Evolutionary conservation across 306 rosid genomes (phyloP).

Genomic region (Adenanthera pavonina): DNA sequence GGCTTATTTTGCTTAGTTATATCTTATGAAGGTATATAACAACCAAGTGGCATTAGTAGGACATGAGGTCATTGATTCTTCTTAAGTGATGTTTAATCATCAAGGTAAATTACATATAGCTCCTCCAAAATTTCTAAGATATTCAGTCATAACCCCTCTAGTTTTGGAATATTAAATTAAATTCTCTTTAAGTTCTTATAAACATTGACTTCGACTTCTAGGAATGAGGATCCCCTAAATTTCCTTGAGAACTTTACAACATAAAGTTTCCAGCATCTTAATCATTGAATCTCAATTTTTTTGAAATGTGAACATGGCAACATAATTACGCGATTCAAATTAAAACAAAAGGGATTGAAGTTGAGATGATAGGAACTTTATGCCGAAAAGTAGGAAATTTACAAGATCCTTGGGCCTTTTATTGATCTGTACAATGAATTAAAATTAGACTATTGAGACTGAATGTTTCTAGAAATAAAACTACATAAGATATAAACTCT

Average conservation of each 20-base stretch:
- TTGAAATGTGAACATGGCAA: background rate
- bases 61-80: background rate
- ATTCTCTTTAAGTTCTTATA: no score
- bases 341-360: background rate
- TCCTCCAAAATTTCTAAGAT: no score
- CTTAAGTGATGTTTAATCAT: background rate
- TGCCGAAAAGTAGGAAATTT: background rate
- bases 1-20: no score
- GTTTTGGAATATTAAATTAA: no score
- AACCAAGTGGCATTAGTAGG: no score
- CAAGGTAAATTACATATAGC: background rate
- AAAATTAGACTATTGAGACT: background rate
- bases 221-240: background rate
- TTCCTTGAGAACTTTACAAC: background rate
- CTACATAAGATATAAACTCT: background rate
- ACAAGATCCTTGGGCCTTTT: background rate
- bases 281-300: background rate
- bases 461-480: background rate
- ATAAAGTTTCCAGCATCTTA: background rate
- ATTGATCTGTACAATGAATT: background rate
- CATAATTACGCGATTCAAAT: background rate
- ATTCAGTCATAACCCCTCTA: no score
- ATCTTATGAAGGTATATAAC: no score
- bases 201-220: background rate
- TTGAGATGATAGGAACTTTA: background rate